These are phyloP conservation scores for Rhodotorula paludigena DNA, from an alignment of 768 basidiomycete species.

Conservation along the genomic window DNA sequence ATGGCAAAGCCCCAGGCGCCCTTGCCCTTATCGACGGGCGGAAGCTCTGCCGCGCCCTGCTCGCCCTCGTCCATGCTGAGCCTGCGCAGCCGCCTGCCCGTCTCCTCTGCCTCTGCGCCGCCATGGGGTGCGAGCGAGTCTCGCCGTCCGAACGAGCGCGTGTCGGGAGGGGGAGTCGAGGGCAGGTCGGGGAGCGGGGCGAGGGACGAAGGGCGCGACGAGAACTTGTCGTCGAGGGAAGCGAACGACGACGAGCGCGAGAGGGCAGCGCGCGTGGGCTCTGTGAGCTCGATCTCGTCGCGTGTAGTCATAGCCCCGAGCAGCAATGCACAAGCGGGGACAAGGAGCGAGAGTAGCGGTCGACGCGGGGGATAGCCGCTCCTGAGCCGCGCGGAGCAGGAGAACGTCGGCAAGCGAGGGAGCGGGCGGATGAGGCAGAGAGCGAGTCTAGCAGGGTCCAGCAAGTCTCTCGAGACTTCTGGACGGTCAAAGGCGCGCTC, in stretches of 20 bases:
- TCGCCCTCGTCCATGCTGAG: background rate
- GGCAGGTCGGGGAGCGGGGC: background rate
- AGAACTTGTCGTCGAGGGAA: background rate
- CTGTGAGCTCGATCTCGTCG: conserved; percentile 2
- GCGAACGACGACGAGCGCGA: background rate
- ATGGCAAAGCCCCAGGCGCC: conserved; percentile 12
- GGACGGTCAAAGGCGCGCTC: background rate
- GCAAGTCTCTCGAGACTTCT: background rate
- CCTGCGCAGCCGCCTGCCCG: no score
- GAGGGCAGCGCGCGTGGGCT: background rate
- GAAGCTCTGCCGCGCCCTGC: background rate
- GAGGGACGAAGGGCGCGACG: background rate
- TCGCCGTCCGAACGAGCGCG: background rate
- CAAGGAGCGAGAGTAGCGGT: background rate
- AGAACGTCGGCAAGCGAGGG: background rate
- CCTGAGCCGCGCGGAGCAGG: background rate
- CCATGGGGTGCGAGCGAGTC: background rate
- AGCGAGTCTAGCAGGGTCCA: background rate
- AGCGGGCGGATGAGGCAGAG: background rate
- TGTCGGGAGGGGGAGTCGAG: background rate
- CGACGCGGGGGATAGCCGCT: background rate
- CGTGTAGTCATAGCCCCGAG: no score
- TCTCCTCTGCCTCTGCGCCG: no score
- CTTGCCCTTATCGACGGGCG: conserved; percentile 7
- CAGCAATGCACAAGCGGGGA: no score